phyloP scores from a whole-genome alignment of 2,329 filamentous ascomycete genomes.

The Paraconiothyrium sp. region DNA sequence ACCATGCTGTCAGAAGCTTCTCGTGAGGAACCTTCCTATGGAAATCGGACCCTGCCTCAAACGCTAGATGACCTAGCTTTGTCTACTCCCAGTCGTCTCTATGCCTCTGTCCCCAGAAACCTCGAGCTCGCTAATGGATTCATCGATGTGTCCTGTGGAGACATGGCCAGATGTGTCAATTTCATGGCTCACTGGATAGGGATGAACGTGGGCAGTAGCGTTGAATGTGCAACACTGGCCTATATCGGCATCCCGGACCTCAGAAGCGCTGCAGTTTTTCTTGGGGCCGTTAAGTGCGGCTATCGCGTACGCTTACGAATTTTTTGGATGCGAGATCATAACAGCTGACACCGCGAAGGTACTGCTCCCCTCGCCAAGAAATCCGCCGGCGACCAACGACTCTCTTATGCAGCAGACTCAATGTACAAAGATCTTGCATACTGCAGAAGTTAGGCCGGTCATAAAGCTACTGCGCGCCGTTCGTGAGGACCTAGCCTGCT shows the following conservation, averaged over 20 bases:
- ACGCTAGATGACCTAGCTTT: slow-evolving; percentile 17
- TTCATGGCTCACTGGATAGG: slow-evolving; percentile 21
- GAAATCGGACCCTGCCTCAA: slow-evolving; percentile 19
- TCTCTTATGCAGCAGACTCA: slow-evolving; percentile 27
- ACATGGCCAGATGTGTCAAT: slow-evolving; percentile 24
- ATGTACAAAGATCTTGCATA: slow-evolving; percentile 22
- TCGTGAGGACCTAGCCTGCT: too few species aligned
- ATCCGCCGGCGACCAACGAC: slow-evolving; percentile 23
- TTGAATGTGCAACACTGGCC: slow-evolving; percentile 26
- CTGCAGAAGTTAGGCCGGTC: slow-evolving; percentile 18
- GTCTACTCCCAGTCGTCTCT: slow-evolving; percentile 15
- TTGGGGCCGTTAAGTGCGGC: slow-evolving; percentile 27
- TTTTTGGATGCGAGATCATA: not conserved
- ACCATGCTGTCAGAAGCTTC: not conserved
- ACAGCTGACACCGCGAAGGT: slow-evolving; percentile 14
- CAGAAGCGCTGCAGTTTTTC: slow-evolving; percentile 23
- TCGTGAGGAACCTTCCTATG: not conserved
- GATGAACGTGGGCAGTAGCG: slow-evolving; percentile 3
- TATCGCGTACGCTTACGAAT: slow-evolving; percentile 24
- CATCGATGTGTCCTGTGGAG: slow-evolving; percentile 19
- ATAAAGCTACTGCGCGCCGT: slow-evolving; percentile 1
- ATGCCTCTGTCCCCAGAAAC: slow-evolving; percentile 20
- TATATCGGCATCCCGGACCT: slow-evolving; percentile 32
- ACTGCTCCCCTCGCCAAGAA: slow-evolving; percentile 32
- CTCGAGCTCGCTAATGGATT: slow-evolving; percentile 21